Conservation (phyloP, 2,329 filamentous ascomycete species). For the Trichoderma asperellum region DNA sequence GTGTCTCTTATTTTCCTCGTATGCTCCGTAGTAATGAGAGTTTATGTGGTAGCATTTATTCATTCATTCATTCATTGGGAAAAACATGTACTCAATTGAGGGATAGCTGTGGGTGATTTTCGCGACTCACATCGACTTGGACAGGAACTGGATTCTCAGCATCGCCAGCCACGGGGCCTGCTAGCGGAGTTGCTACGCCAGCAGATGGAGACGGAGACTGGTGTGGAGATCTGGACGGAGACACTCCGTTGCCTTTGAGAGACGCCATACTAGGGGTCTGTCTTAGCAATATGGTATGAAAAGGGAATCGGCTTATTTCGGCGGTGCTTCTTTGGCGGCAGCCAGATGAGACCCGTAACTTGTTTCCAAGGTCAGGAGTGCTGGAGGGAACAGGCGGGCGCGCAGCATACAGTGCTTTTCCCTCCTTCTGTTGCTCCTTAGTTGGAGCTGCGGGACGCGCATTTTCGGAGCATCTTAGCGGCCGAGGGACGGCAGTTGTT, state of each 20-base stretch:
- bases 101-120: neutral
- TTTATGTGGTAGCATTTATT: neutral
- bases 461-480: neutral
- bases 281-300: neutral
- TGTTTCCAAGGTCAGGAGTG: neutral
- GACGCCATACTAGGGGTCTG: slow-evolving; percentile 6
- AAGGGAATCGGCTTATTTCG: neutral
- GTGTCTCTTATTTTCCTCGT: neutral
- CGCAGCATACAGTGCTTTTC: neutral
- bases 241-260: slow-evolving; percentile 5
- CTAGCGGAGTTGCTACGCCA: neutral
- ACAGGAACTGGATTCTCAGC: slow-evolving; percentile 33
- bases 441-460: neutral
- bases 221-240: slow-evolving; percentile 10
- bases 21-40: neutral
- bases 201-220: slow-evolving; percentile 6
- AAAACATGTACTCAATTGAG: neutral
- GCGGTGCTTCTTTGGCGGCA: neutral
- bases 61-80: neutral
- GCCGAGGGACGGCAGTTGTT: neutral
- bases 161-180: slow-evolving; percentile 21
- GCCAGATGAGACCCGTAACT: neutral
- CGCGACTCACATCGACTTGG: slow-evolving; percentile 34
- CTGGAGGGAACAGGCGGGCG: neutral
- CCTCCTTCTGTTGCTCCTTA: neutral